phyloP scores from a whole-genome alignment of 176 grass and related monocot genomes.

The Aegilops tauschii region DNA sequence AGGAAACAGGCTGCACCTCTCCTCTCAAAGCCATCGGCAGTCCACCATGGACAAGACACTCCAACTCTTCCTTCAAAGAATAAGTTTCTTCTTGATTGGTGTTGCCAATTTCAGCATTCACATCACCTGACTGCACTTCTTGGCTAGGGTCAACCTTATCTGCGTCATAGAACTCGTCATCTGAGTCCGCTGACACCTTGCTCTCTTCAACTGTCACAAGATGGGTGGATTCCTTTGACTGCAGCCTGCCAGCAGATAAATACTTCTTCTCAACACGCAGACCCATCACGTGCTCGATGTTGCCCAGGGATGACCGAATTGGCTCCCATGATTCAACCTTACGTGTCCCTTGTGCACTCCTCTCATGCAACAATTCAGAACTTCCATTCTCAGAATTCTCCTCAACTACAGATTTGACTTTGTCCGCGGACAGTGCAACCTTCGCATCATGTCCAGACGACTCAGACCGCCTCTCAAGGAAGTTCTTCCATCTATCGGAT shows the following conservation, averaged over 20 bases:
- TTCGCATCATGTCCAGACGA: conserved; percentile 27
- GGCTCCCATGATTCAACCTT: conserved; percentile 66
- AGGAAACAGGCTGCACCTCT: conserved; percentile 53
- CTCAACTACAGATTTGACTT: conserved; percentile 1
- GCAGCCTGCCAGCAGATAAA: conserved; percentile 25
- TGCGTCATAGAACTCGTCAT: conserved; percentile 93
- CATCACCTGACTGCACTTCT: conserved; percentile 65
- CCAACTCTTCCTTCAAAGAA: conserved; percentile 81
- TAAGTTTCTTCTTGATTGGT: conserved; percentile 46
- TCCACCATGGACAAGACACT: conserved; percentile 86
- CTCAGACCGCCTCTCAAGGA: conserved; percentile 64
- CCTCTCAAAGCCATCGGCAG: conserved; percentile 95
- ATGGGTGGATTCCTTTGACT: conserved; percentile 20
- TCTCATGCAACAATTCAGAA: conserved; percentile 16
- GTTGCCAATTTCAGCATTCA: conserved; percentile 29
- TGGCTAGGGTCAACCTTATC: conserved; percentile 75
- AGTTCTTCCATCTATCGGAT: conserved; percentile 93
- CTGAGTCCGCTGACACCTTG: conserved; percentile 71
- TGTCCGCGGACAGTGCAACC: conserved; percentile 5
- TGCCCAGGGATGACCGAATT: conserved; percentile 60
- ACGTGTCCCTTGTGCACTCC: conserved; percentile 12
- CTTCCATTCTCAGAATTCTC: conserved; percentile 7
- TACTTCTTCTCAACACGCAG: conserved; percentile 58
- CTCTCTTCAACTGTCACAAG: conserved; percentile 49
- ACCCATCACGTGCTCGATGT: conserved; percentile 85